phyloP scores from a whole-genome alignment of 805 yeast genomes.

The Candida sakaeoensis region DNA sequence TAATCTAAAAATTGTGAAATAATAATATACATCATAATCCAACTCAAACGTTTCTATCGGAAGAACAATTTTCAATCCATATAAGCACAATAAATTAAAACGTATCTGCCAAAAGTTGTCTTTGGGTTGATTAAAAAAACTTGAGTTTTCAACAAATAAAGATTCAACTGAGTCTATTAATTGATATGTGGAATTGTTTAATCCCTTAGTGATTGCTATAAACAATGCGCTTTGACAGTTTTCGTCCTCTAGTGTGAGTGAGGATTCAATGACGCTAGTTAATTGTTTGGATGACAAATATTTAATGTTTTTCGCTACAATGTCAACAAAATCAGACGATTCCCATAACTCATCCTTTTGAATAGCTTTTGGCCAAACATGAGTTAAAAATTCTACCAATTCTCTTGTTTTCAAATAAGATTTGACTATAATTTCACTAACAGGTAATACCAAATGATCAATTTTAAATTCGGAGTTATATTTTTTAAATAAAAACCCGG shows the following conservation, averaged over 20 bases:
- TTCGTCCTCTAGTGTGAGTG: constrained; percentile 4
- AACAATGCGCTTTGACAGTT: constrained; percentile 13
- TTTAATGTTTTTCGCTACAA: constrained; percentile 39
- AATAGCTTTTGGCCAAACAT: constrained; percentile 38
- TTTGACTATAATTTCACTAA: constrained; percentile 34
- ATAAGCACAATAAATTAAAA: constrained; percentile 46
- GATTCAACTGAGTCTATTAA: constrained; percentile 15
- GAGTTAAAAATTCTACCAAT: constrained; percentile 41
- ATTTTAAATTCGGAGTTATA: constrained; percentile 2
- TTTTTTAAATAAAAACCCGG: constrained; percentile 14
- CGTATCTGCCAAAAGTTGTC: constrained; percentile 43
- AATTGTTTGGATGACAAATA: constrained; percentile 47
- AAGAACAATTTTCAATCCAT: constrained; percentile 19
- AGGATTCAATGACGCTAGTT: constrained; percentile 7
- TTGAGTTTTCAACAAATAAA: constrained; percentile 8
- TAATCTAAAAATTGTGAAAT: constrained; percentile 45
- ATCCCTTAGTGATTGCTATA: constrained; percentile 34
- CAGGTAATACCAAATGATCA: constrained; percentile 5
- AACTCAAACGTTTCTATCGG: constrained; percentile 13
- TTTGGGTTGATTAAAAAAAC: constrained; percentile 14
- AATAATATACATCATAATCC: constrained; percentile 18
- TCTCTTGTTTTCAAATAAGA: constrained; percentile 60
- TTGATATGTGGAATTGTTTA: constrained; percentile 27
- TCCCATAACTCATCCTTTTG: constrained; percentile 20
- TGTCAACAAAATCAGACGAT: constrained; percentile 23